phyloP scores from a whole-genome alignment of 75 land plant genomes.

The Cryptomeria japonica region DNA sequence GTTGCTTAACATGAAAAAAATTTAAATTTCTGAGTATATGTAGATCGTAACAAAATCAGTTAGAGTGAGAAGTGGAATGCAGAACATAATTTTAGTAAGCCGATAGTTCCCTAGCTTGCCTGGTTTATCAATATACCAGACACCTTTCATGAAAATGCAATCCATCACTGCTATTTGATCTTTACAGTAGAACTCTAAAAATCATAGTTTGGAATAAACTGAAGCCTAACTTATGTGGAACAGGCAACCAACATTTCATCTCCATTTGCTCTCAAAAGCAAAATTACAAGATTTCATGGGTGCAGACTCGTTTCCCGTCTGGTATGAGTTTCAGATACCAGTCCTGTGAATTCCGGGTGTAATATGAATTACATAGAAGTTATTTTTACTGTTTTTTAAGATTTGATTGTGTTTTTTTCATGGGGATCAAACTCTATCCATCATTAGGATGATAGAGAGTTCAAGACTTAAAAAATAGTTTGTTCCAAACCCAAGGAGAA shows the following conservation, averaged over 20 bases:
- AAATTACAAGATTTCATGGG: not conserved
- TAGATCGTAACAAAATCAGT: not conserved
- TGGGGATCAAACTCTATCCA: no score
- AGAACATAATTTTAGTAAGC: not conserved
- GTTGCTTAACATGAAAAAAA: no score
- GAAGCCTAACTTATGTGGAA: not conserved
- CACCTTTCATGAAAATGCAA: conserved; percentile 1
- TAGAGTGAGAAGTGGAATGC: not conserved
- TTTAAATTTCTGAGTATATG: no score
- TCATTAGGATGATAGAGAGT: no score
- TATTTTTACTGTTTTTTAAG: no score
- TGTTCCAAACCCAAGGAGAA: no score
- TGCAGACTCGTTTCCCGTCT: not conserved
- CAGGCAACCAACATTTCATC: not conserved
- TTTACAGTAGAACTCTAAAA: not conserved
- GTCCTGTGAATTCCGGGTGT: not conserved
- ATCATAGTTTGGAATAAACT: not conserved
- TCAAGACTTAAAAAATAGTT: no score
- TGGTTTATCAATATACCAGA: not conserved
- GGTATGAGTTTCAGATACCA: not conserved
- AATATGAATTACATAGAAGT: not conserved
- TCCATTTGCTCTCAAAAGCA: not conserved
- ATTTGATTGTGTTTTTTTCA: no score
- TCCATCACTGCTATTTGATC: not conserved
- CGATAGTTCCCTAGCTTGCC: not conserved